Base-by-base conservation (phyloP, 495 filamentous ascomycete species). In the Cairneyella variabilis region DNA sequence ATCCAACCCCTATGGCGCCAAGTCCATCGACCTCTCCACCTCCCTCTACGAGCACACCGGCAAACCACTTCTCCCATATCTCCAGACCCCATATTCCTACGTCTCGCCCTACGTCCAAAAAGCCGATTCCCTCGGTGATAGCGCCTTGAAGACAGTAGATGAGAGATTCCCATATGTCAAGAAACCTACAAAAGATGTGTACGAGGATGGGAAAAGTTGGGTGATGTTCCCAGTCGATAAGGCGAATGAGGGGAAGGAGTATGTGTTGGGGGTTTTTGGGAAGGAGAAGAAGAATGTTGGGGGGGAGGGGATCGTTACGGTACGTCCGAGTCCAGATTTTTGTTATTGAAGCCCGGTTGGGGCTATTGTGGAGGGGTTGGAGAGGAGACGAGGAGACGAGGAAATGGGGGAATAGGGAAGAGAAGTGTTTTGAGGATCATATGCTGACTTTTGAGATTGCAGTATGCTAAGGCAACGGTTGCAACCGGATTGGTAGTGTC, bases 131-230 rank as follows among this genome's bases (percentile, higher is more conserved):
- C 70, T 96, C 41, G 93, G 88, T 60, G 84, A 91, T 70, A 71
- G 76, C 60, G 79, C 86, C 14, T 77, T 98, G 56, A 75, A 62
- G 52, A 82, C 80, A 59, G 79, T 97, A 58, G 93, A 97, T 54
- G 64, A 76, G 48, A 82, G 72, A 54, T 90, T 96, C 74, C 93
- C 93, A 23, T 78, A 88, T 62, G 82, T 98, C 60, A 96, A 90
- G 75, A 86, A 96, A 69, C 84, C 91, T 18, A 91, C 90, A 9
- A 70, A 82, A 34, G 88, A 88, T 66, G 77, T 98, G 51, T 79
- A 83, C 65, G 75, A 70, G 53, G 83, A 80, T 11, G 78, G 88
- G 62, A 75, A 82, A 60, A 72, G 79, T 55, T 69, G 78, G n/a
- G 79, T 83, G 27, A 77, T 75, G 55, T 79, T 83, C 62, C 91